phyloP scores from a whole-genome alignment of 2,329 filamentous ascomycete species.

The Sordariomycetes sp. region DNA sequence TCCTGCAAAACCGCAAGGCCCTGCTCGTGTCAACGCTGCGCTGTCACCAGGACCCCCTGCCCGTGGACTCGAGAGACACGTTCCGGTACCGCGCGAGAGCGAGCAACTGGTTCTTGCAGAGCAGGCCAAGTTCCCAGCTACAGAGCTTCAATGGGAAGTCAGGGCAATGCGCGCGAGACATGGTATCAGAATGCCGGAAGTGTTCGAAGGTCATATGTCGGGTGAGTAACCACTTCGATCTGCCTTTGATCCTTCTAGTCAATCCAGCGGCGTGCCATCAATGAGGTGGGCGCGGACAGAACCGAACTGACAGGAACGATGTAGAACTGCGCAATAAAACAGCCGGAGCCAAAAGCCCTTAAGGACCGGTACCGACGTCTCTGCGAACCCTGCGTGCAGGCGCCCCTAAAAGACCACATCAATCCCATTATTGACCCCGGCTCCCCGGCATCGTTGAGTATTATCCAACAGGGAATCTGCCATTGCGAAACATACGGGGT shows the following conservation, averaged over 20 bases:
- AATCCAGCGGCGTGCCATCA: not conserved
- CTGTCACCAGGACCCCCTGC: constrained; percentile 60
- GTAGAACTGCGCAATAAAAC: constrained; percentile 85
- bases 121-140: constrained; percentile 40
- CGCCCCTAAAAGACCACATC: constrained; percentile 50
- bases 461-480: constrained; percentile 47
- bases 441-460: constrained; percentile 36
- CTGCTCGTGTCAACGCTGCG: constrained; percentile 67
- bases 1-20: constrained; percentile 67
- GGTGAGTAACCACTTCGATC: constrained; percentile 36
- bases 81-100: constrained; percentile 48
- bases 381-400: constrained; percentile 63
- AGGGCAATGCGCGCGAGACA: constrained; percentile 72
- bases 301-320: not conserved
- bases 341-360: constrained; percentile 56
- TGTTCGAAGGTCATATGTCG: constrained; percentile 73
- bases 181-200: constrained; percentile 73
- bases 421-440: constrained; percentile 31
- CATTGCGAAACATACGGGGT: constrained; percentile 46
- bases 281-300: not conserved
- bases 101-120: constrained; percentile 39
- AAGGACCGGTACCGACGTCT: constrained; percentile 71
- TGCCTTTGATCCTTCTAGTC: not conserved
- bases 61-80: constrained; percentile 42
- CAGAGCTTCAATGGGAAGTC: constrained; percentile 54